Evolutionary conservation across 768 basidiomycete species (phyloP), one percentile per base, ranked within the genome.

Genomic region (Candolleomyces efflorescens): DNA sequence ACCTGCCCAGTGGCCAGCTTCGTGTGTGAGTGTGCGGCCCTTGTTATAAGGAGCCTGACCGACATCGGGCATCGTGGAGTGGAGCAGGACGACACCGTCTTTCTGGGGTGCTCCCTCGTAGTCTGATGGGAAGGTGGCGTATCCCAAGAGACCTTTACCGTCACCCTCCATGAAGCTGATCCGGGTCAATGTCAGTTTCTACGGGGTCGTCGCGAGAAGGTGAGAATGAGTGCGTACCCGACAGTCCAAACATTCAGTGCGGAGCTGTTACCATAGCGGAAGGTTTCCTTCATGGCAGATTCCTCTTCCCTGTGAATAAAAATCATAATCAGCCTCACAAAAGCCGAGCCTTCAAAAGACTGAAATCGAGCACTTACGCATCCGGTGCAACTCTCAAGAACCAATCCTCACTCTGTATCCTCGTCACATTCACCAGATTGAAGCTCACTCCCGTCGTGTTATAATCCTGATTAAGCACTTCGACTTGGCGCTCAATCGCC

Each of bases 1-100:
- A 15, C 82, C 81, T 45, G 72, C 65, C 82, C 82, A 84, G 67
- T 83, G 82, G 3, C 82, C 80, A 43, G 72, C 72, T 66, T 84
- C 83, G 63, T 84, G 83, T 1, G 76, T 78, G 45, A 81, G 62
- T 10, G 81, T 83, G 67, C 78, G 60, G 3, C 77, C 78, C 44
- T 67, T 57, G 65, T 83, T 76, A 69, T 75, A 82, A 60, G 67
- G 64, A 4, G 60, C 50, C 6, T 73, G 67, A 49, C 67, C 61
- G 32, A 80, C 81, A 3, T 78, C 75, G 1, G 78, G 78, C 26
- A 78, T 59, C 12, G 71, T 70, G 9, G 73, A 75, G 63, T 65
- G 68, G 20, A 77, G 67, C 11, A 76, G 70, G 26, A 74, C 73
- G 37, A 81, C 75, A 36, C 82, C 81, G 62, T 83, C 82, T 58